Evolutionary conservation across 1,284 basidiomycete species (phyloP).

Genomic region (Boletus holoroseus): DNA sequence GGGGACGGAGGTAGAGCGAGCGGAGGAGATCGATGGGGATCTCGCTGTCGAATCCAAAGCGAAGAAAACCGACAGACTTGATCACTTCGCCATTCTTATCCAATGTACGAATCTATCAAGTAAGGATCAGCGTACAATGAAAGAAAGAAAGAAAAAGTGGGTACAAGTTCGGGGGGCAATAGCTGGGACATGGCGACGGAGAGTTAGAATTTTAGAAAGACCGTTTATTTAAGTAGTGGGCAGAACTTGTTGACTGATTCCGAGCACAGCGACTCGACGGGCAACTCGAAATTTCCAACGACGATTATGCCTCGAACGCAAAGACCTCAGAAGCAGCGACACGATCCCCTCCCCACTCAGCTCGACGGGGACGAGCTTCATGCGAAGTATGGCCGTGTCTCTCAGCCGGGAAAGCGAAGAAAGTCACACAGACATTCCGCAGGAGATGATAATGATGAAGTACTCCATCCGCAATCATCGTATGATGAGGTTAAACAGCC

Average conservation of each 20-base stretch:
- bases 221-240: neutral
- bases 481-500: constrained; percentile 1
- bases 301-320: constrained; percentile 56
- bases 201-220: neutral
- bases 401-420: constrained; percentile 67
- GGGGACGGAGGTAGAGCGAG: constrained; percentile 79
- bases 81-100: constrained; percentile 76
- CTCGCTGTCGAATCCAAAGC: constrained; percentile 84
- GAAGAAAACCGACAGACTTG: constrained; percentile 70
- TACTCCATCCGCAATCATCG: constrained; percentile 23
- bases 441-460: constrained; percentile 48
- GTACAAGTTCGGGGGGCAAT: constrained; percentile 22
- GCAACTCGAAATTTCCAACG: neutral
- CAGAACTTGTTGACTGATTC: neutral
- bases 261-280: constrained; percentile 17
- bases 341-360: constrained; percentile 82
- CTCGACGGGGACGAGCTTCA: constrained; percentile 70
- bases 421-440: constrained; percentile 49
- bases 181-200: constrained; percentile 21
- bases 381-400: constrained; percentile 73
- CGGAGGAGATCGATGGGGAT: constrained; percentile 76
- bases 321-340: constrained; percentile 57
- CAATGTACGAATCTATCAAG: constrained; percentile 50
- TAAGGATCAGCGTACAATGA: constrained; percentile 10
- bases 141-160: neutral